Conservation (phyloP, 1,284 basidiomycete genomes). For the Cystobasidium slooffiae region DNA sequence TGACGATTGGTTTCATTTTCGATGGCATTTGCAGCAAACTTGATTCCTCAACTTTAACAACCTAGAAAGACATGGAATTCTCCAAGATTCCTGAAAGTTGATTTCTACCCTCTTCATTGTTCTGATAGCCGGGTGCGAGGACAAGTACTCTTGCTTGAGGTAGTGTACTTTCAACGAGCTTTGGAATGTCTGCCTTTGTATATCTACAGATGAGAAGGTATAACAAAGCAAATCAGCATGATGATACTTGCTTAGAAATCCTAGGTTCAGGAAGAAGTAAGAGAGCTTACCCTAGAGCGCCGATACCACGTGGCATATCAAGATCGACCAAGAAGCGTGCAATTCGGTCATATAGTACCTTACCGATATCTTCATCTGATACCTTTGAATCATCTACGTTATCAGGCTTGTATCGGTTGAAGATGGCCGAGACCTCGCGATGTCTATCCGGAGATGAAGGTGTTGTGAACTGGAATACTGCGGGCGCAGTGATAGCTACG, state of each 20-base stretch:
- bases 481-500: constrained; percentile 85
- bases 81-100: constrained; percentile 53
- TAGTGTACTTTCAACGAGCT: constrained; percentile 80
- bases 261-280: constrained; percentile 60
- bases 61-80: constrained; percentile 45
- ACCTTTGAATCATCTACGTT: constrained; percentile 68
- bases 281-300: constrained; percentile 68
- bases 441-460: constrained; percentile 89
- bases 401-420: constrained; percentile 66
- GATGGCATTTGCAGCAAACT: background rate
- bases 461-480: constrained; percentile 90
- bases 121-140: constrained; percentile 67
- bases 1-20: too few relatives aligned
- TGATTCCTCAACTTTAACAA: background rate
- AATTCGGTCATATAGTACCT: constrained; percentile 83
- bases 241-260: background rate
- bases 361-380: constrained; percentile 79
- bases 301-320: constrained; percentile 84
- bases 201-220: constrained; percentile 33
- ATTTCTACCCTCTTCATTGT: constrained; percentile 51
- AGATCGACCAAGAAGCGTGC: constrained; percentile 85
- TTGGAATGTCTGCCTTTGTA: constrained; percentile 51
- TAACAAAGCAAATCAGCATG: background rate
- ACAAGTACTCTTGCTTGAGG: constrained; percentile 86
- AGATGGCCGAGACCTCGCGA: constrained; percentile 83